phyloP scores from a whole-genome alignment of 1,284 basidiomycete genomes.

The Microstroma glucosiphilum region DNA sequence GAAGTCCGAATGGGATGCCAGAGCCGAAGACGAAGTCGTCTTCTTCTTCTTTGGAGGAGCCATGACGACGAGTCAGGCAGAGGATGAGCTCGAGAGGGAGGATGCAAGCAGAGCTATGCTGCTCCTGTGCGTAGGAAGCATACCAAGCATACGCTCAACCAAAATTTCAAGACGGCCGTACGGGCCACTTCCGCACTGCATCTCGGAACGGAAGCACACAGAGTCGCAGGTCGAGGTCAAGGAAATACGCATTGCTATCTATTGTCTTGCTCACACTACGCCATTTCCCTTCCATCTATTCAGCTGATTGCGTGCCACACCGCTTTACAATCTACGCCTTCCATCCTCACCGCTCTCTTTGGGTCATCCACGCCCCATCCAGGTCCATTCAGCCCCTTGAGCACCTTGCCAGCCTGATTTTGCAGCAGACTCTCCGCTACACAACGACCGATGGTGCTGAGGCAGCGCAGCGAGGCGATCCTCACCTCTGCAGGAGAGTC shows the following conservation, averaged over 20 bases:
- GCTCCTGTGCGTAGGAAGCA: no score
- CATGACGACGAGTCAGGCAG: neutral
- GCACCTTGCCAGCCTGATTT: conserved; percentile 64
- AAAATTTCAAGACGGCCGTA: no score
- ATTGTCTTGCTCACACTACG: no score
- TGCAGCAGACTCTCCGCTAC: conserved; percentile 74
- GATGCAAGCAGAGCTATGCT: no score
- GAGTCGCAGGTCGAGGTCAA: no score
- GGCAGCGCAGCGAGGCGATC: conserved; percentile 66
- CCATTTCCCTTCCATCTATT: no score
- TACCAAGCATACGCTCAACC: no score
- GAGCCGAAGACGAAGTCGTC: neutral
- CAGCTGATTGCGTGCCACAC: conserved; percentile 19
- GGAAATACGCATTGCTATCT: no score
- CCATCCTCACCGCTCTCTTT: conserved; percentile 25
- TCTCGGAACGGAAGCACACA: no score
- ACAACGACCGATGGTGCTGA: conserved; percentile 66
- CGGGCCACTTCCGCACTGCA: no score
- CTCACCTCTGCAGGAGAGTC: conserved; percentile 52
- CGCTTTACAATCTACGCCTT: conserved; percentile 40
- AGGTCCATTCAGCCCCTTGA: conserved; percentile 62
- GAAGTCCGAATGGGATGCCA: conserved; percentile 2
- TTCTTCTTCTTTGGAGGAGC: conserved; percentile 4
- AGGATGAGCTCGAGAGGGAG: no score
- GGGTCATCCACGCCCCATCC: conserved; percentile 38